Evolutionary conservation across 495 filamentous ascomycete genomes (phyloP), one percentile per base, ranked within the genome.

Genomic region (Annulohypoxylon moriforme): DNA sequence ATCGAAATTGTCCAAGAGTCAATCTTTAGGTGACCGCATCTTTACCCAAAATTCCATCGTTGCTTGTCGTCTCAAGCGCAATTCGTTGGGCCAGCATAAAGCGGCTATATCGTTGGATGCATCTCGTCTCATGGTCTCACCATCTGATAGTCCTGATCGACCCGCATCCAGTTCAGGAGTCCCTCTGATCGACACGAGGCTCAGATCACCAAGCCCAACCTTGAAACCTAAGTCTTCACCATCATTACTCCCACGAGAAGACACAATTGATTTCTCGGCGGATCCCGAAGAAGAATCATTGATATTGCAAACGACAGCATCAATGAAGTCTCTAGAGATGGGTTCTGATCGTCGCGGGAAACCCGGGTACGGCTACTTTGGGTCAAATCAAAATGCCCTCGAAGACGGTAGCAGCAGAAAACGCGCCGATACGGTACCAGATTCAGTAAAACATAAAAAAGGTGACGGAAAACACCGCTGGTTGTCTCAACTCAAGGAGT

Each of bases 401-500:
- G 46, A 58, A 22, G 27, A 57, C 44, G 27, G 3, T 10, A 9
- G 13, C 18, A 50, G n/a, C 4, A 56, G 3, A 13, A 59, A 40
- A 29, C 34, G 5, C 36, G 50, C 27, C 18, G 29, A 55, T 29
- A 33, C 56, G 9, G 11, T 34, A 18, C 18, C 63, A 14, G 71
- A 66, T 27, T 31, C 62, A 4, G 24, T 14, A 7, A 66, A 68
- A 24, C 46, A 42, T 22, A 76, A 69, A 22, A 55, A 27, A 9
- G 73, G 58, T 34, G 67, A 76, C 47, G 40, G 52, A 10, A 78
- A 73, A 55, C 42, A 52, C 9, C 49, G 67, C n/a, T 80, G 78
- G 78, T 38, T 83, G 11, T 69, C 71, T 52, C 79, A 82, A 25
- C 57, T 84, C 40, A 81, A 82, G 42, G 77, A 68, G 24, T 85